phyloP scores from a whole-genome alignment of 768 basidiomycete genomes.

The Exidia glandulosa region DNA sequence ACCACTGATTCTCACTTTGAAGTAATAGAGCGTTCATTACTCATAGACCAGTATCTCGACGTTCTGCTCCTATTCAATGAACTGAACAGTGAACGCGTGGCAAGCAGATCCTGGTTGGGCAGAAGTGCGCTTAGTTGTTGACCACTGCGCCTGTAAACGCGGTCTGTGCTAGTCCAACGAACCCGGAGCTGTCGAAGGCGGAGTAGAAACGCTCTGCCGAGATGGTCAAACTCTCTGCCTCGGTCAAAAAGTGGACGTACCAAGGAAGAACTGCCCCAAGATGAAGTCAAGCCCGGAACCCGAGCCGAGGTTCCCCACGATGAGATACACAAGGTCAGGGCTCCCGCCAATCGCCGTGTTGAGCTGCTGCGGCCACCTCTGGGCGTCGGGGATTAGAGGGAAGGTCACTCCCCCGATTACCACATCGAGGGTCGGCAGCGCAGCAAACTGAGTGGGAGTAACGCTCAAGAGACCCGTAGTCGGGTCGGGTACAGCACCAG shows the following conservation, averaged over 20 bases:
- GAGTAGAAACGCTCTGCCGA: not conserved
- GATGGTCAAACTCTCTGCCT: no score
- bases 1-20: no score
- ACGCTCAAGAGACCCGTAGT: slow-evolving; percentile 47
- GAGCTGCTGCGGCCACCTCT: slow-evolving; percentile 55
- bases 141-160: not conserved
- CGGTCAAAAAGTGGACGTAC: not conserved
- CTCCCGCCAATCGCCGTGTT: slow-evolving; percentile 49
- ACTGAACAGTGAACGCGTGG: no score
- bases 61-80: no score
- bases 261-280: not conserved
- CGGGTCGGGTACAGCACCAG: slow-evolving; percentile 39
- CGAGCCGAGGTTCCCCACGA: slow-evolving; percentile 17
- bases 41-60: no score
- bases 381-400: slow-evolving; percentile 52
- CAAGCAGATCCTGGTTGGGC: no score
- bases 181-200: not conserved
- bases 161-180: not conserved
- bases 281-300: slow-evolving; percentile 58
- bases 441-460: slow-evolving; percentile 34
- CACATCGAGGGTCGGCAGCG: slow-evolving; percentile 43
- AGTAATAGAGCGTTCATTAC: no score
- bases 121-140: not conserved
- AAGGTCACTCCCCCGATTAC: slow-evolving; percentile 41
- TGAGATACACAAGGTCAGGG: slow-evolving; percentile 38